Evolutionary conservation across 805 yeast genomes (phyloP).

Genomic region (Ogataea minuta): DNA sequence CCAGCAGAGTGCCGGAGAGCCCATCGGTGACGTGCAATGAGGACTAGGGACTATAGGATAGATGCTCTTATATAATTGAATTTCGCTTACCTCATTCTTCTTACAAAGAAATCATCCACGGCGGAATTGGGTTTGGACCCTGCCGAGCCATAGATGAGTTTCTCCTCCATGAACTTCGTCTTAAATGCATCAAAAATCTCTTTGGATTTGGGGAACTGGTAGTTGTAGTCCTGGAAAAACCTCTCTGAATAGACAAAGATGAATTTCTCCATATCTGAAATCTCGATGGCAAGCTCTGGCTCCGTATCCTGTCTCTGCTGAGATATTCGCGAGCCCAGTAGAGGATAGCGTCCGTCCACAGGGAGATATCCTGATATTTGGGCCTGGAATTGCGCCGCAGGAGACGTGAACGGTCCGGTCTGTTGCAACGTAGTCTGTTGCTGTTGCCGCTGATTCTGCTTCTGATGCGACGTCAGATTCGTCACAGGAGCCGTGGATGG

Average conservation of each 20-base stretch:
- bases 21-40: slow-evolving; percentile 6
- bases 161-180: slow-evolving; percentile 34
- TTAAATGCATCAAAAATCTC: slow-evolving; percentile 32
- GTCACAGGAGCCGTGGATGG: slow-evolving; percentile 1
- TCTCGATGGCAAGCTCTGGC: slow-evolving; percentile 19
- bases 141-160: slow-evolving; percentile 18
- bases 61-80: slow-evolving; percentile 1
- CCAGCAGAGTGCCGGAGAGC: slow-evolving; percentile 13
- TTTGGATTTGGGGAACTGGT: slow-evolving; percentile 28
- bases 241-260: slow-evolving; percentile 33
- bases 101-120: slow-evolving; percentile 24
- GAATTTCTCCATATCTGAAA: slow-evolving; percentile 34
- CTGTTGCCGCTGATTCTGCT: slow-evolving; percentile 7
- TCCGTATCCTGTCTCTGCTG: slow-evolving; percentile 4
- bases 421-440: slow-evolving; percentile 4
- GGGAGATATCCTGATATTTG: slow-evolving; percentile 15
- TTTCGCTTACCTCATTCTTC: slow-evolving; percentile 15
- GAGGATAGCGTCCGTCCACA: slow-evolving; percentile 9
- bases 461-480: slow-evolving; percentile 1
- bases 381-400: slow-evolving; percentile 11
- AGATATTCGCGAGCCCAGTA: background rate
- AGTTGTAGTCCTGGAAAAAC: slow-evolving; percentile 30
- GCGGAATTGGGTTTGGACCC: slow-evolving; percentile 14
- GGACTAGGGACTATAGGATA: slow-evolving; percentile 4
- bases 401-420: slow-evolving; percentile 2